phyloP scores from a whole-genome alignment of 176 grass and related monocot genomes.

The Tillandsia leiboldiana region DNA sequence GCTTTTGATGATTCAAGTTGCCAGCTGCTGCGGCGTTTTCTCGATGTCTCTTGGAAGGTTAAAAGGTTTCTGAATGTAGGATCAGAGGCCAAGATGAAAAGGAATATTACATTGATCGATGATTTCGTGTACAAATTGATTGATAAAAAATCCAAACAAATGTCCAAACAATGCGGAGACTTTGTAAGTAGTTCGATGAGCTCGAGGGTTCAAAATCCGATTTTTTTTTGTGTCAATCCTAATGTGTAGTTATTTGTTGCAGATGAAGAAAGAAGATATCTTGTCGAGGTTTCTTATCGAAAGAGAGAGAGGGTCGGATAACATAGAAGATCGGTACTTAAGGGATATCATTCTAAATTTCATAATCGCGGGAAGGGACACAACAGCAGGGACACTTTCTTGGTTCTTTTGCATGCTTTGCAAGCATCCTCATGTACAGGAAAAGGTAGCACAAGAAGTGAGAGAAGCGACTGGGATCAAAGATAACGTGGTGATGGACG shows the following conservation, averaged over 20 bases:
- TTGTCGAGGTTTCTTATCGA: conserved; percentile 59
- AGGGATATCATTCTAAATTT: conserved; percentile 79
- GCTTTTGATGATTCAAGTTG: conserved; percentile 66
- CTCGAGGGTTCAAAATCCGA: not conserved
- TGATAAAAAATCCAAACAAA: conserved; percentile 2
- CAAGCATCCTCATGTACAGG: conserved; percentile 31
- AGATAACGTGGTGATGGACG: conserved; percentile 6
- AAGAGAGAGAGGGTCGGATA: conserved; percentile 25
- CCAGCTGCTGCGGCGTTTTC: conserved; percentile 35
- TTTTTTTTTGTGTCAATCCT: not conserved
- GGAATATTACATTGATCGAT: conserved; percentile 38
- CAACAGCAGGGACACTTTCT: conserved; percentile 42
- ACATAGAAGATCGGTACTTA: conserved; percentile 45
- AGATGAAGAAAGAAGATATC: conserved; percentile 58
- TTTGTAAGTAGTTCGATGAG: conserved; percentile 4
- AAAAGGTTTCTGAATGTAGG: conserved; percentile 51
- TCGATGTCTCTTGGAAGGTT: conserved; percentile 58
- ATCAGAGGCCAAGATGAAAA: conserved; percentile 52
- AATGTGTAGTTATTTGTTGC: not conserved
- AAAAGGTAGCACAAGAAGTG: conserved; percentile 36
- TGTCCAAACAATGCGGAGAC: not conserved
- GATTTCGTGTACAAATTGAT: conserved; percentile 47
- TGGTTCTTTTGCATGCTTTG: conserved; percentile 55
- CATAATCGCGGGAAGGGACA: conserved; percentile 64
- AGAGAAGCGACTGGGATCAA: conserved; percentile 15